phyloP scores from a whole-genome alignment of 1,139 yeast genomes.

The Geotrichum reessii region DNA sequence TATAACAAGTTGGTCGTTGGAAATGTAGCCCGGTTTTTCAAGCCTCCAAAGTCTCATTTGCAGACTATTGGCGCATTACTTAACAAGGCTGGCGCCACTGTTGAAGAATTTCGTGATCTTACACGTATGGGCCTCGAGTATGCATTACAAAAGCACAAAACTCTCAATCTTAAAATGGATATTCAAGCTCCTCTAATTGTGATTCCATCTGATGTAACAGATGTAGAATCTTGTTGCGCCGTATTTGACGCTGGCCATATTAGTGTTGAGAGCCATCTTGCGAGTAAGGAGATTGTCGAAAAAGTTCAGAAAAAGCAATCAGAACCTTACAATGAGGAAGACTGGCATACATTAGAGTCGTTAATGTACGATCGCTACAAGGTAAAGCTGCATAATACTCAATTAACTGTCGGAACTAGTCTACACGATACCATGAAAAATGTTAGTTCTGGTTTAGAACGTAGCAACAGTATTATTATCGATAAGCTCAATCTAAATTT shows the following conservation, averaged over 20 bases:
- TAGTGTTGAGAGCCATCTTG: conserved; percentile 73
- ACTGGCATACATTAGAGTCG: conserved; percentile 66
- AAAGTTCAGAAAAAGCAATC: conserved; percentile 61
- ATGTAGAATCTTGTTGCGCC: conserved; percentile 81
- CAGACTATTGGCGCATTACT: conserved; percentile 88
- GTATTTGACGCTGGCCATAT: conserved; percentile 94
- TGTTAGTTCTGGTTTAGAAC: conserved; percentile 28
- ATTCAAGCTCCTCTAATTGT: conserved; percentile 89
- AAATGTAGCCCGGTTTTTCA: conserved; percentile 66
- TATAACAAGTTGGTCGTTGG: conserved; percentile 80
- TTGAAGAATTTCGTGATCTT: conserved; percentile 83
- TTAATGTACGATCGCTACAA: conserved; percentile 86
- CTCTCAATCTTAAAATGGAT: conserved; percentile 76
- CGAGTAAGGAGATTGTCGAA: conserved; percentile 60
- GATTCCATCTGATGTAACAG: conserved; percentile 73
- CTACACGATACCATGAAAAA: conserved; percentile 63
- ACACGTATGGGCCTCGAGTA: conserved; percentile 90
- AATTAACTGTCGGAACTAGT: conserved; percentile 77
- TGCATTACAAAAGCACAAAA: conserved; percentile 89
- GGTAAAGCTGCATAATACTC: conserved; percentile 75
- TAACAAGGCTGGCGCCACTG: conserved; percentile 92
- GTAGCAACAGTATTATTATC: conserved; percentile 50
- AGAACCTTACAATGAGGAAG: conserved; percentile 58
- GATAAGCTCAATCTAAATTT: conserved; percentile 72
- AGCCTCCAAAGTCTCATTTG: conserved; percentile 79